These are phyloP conservation scores for Pyricularia pennisetigena DNA, from an alignment of 2,329 filamentous ascomycete species.

Conservation along the genomic window DNA sequence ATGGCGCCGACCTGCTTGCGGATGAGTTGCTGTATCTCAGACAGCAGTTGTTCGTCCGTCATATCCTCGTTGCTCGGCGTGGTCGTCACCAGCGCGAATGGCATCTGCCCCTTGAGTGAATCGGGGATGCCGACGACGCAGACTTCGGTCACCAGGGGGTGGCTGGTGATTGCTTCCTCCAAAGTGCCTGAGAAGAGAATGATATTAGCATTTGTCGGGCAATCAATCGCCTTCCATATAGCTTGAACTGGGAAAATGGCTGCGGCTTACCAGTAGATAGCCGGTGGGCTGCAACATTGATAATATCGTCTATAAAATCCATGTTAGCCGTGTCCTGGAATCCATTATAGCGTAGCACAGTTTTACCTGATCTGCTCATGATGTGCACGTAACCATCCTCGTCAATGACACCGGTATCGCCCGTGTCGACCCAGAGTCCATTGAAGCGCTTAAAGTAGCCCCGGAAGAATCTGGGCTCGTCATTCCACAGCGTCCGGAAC, in stretches of 20 bases:
- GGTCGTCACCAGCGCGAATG: conserved; percentile 78
- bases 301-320: conserved; percentile 59
- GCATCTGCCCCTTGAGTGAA: conserved; percentile 76
- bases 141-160: conserved; percentile 70
- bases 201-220: not conserved
- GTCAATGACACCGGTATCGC: conserved; percentile 83
- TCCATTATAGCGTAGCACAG: conserved; percentile 38
- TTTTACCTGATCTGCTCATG: conserved; percentile 40
- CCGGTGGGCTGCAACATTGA: conserved; percentile 91
- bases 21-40: conserved; percentile 64
- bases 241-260: not conserved
- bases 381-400: conserved; percentile 56
- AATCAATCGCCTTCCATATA: not conserved
- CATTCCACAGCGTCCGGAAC: conserved; percentile 77
- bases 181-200: conserved; percentile 52
- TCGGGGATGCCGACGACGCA: conserved; percentile 84
- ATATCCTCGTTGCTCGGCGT: conserved; percentile 34
- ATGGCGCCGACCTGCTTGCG: conserved; percentile 80
- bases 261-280: conserved; percentile 64
- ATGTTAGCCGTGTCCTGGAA: conserved; percentile 20
- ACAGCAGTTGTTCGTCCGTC: conserved; percentile 30
- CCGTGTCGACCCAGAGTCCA: conserved; percentile 81
- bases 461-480: conserved; percentile 76
- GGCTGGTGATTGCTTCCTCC: conserved; percentile 81
- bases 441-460: conserved; percentile 76